Evolutionary conservation across 2,329 filamentous ascomycete genomes (phyloP), one percentile per base, ranked within the genome.

Genomic region (Lomentospora prolificans): DNA sequence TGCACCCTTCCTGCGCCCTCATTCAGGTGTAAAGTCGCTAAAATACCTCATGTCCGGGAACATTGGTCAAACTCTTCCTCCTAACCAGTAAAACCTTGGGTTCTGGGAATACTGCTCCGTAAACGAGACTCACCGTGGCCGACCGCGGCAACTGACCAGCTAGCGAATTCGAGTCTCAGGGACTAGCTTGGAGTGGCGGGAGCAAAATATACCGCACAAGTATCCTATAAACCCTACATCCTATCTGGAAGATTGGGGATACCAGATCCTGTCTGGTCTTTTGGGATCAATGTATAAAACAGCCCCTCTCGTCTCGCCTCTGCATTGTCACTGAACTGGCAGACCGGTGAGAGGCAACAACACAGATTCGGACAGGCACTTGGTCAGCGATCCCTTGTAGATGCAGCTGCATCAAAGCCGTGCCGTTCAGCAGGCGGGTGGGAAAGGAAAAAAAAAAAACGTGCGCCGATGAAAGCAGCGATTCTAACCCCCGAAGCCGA

Each of bases 271-370:
- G n/a, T n/a, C n/a, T n/a, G n/a, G n/a, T n/a, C n/a, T n/a, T n/a
- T n/a, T n/a, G n/a, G n/a, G n/a, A n/a, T n/a, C n/a, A n/a, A n/a
- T n/a, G n/a, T n/a, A n/a, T n/a, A n/a, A n/a, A n/a, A n/a, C 30
- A 27, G 17, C 44, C 17, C 44, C 44, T 48, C 22, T 22, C 44
- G 17, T 25, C 44, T 48, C 19, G 17, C 44, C 12, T 48, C 44
- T 48, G 44, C 44, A 48, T 25, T 48, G 44, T 48, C 22, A 48
- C 44, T 48, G 44, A 48, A 25, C 44, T 25, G 44, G 44, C 44
- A 48, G 44, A 48, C 44, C 44, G 44, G 44, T 48, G 44, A 48
- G 44, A 48, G 30, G 30, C 30, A 33, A 12, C 7, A 33, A 33
- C 12, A 12, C 30, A 33, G 12, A 7, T 33, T 12, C 30, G 30